Conservation (phyloP, 2,329 filamentous ascomycete genomes). For the Harringtonia aguacate region DNA sequence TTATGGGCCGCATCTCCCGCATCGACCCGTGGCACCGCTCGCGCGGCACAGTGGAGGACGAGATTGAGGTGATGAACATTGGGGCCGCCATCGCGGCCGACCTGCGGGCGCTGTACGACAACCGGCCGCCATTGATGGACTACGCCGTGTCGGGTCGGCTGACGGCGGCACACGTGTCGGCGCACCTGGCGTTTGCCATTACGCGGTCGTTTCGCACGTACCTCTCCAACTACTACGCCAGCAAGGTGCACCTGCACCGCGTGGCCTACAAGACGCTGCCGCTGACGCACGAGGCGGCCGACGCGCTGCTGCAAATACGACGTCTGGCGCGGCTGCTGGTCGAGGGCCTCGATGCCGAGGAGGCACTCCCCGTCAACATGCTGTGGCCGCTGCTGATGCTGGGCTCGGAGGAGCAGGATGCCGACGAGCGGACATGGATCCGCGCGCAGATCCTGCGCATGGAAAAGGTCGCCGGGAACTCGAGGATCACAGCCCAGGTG, state of each 20-base stretch:
- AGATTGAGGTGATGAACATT: constrained; percentile 46
- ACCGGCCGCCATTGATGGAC: constrained; percentile 43
- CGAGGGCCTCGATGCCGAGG: constrained; percentile 26
- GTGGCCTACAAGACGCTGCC: constrained; percentile 45
- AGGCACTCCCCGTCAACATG: constrained; percentile 42
- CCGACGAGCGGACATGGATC: constrained; percentile 38
- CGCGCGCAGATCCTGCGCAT: constrained; percentile 34
- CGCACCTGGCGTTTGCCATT: constrained; percentile 35
- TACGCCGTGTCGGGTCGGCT: constrained; percentile 41
- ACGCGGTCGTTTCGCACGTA: constrained; percentile 44
- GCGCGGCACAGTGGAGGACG: constrained; percentile 44
- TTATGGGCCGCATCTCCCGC: constrained; percentile 44
- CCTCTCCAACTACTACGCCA: constrained; percentile 44
- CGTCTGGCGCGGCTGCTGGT: constrained; percentile 33
- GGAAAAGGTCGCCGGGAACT: constrained; percentile 32
- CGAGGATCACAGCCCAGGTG: constrained; percentile 32
- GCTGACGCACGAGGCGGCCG: constrained; percentile 34
- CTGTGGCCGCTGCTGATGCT: constrained; percentile 47
- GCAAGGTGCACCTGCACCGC: constrained; percentile 43
- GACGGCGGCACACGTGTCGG: constrained; percentile 33
- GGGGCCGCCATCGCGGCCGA: constrained; percentile 39
- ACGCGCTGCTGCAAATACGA: constrained; percentile 38
- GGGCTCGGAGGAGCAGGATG: constrained; percentile 41
- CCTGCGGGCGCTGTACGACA: constrained; percentile 36
- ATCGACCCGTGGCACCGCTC: constrained; percentile 46